Conservation (phyloP, 805 yeast genomes). For the Candida michaelii region DNA sequence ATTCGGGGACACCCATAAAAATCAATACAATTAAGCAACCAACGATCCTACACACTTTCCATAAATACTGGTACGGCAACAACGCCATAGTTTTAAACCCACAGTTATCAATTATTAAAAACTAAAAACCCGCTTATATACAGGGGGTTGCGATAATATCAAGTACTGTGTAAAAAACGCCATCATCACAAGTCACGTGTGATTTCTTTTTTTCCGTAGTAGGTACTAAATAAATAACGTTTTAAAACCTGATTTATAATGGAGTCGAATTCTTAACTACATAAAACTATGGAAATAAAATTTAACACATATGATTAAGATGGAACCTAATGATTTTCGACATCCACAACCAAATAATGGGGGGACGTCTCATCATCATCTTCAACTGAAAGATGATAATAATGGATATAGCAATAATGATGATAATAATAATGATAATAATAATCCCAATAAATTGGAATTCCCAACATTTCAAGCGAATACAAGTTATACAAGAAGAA, state of each 20-base stretch:
- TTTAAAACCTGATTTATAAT: conserved; percentile 2
- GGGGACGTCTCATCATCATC: background rate
- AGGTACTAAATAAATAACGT: background rate
- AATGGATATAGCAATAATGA: background rate
- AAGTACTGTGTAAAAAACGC: background rate
- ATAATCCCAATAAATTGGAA: conserved; percentile 1
- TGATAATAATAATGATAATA: background rate
- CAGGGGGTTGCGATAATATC: background rate
- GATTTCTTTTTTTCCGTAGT: conserved; percentile 2
- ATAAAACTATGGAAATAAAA: conserved; percentile 1
- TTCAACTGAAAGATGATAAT: background rate
- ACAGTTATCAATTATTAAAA: background rate
- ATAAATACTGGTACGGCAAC: no score
- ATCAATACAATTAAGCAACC: no score
- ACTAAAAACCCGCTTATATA: background rate
- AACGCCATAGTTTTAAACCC: background rate
- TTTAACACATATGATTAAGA: conserved; percentile 1
- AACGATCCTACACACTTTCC: no score
- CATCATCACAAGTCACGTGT: conserved; percentile 11
- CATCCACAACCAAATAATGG: conserved; percentile 3
- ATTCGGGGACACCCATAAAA: no score
- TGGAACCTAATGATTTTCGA: conserved; percentile 7
- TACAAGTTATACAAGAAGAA: conserved; percentile 15
- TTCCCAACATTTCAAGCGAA: conserved; percentile 9
- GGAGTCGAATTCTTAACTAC: background rate